phyloP scores from a whole-genome alignment of 2,329 filamentous ascomycete species.

The Diaporthe batatas region DNA sequence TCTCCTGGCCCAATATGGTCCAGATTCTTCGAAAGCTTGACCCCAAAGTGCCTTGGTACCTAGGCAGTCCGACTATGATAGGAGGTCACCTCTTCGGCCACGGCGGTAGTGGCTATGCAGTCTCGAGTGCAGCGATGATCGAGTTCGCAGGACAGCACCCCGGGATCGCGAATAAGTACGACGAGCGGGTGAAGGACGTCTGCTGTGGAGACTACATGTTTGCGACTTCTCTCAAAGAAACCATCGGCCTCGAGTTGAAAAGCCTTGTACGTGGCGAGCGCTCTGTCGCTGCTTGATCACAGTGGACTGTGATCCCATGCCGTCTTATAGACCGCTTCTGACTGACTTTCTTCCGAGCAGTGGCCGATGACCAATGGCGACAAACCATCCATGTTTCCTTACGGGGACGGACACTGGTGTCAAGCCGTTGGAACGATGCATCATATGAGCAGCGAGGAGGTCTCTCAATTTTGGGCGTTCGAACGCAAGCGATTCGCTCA shows the following conservation, averaged over 20 bases:
- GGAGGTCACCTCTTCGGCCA: constrained; percentile 63
- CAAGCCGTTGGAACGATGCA: constrained; percentile 70
- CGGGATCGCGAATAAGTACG: constrained; percentile 62
- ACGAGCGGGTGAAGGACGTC: constrained; percentile 54
- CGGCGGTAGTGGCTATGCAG: constrained; percentile 67
- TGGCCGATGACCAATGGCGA: constrained; percentile 70
- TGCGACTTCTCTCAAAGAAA: constrained; percentile 61
- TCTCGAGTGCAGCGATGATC: constrained; percentile 66
- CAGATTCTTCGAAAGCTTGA: constrained; percentile 62
- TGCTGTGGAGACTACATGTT: constrained; percentile 69
- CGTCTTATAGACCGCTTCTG: not conserved
- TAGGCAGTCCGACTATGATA: constrained; percentile 63
- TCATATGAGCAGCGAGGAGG: constrained; percentile 64
- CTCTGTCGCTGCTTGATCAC: not conserved
- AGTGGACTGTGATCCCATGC: not conserved
- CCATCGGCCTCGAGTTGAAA: constrained; percentile 56
- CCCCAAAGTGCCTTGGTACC: constrained; percentile 58
- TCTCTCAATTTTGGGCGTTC: constrained; percentile 64
- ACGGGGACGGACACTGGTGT: constrained; percentile 64
- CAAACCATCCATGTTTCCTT: constrained; percentile 65
- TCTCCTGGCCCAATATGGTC: constrained; percentile 66
- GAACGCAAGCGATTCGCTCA: constrained; percentile 56
- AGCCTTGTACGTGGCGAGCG: constrained; percentile 55
- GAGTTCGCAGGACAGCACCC: constrained; percentile 57
- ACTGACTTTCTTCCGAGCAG: constrained; percentile 45